Evolutionary conservation across 345 rosid genomes (phyloP), one percentile per base, ranked within the genome.

Genomic region (Nephelium lappaceum): DNA sequence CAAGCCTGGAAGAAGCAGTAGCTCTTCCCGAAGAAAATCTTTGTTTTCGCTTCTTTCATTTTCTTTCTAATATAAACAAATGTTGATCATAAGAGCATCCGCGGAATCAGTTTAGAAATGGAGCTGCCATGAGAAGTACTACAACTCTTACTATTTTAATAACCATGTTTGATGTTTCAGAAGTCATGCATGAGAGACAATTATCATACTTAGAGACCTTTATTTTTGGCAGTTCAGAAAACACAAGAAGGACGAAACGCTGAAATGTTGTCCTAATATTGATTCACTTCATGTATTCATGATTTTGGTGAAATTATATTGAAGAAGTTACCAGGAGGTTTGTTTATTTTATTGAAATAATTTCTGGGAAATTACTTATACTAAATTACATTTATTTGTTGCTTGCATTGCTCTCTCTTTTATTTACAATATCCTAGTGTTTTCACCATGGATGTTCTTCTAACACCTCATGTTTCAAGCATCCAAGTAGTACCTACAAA

Each of bases 1-100:
- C 43, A 41, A 16, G 11, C 24, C 53, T 57, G 25, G 64, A 72
- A 55, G 65, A 23, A 72, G 63, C 75, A 55, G 47, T 55, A 72
- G 65, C 42, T 72, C 23, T 42, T 15, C 55, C 36, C 8, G 49
- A 19, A 24, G 25, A 66, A 8, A 66, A 36, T 36, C 36, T 41
- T 41, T 41, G 36, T 31, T 31, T 31, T 31, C 3, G 36, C 36
- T 31, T 4, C 55, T 11, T 4, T 49, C 53, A 49, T 3, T 49
- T 49, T 14, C 55, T 14, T 49, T 16, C 15, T 1, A 49, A 49
- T 49, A 14, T 49, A 49, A 49, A 49, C 5, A 49, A 49, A 49
- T 49, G 55, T 14, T 49, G 55, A 49, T 65, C 69, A 36, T 15
- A 45, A 3, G 41, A 47, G 12, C 60, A 69, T 47, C 55, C 43